A percentile compares a stretch with the other conserved stretches of the same genome.
Evolutionary conservation across 176 grass and related monocot species (phyloP).

Genomic region (Bonia amplexicaulis): DNA sequence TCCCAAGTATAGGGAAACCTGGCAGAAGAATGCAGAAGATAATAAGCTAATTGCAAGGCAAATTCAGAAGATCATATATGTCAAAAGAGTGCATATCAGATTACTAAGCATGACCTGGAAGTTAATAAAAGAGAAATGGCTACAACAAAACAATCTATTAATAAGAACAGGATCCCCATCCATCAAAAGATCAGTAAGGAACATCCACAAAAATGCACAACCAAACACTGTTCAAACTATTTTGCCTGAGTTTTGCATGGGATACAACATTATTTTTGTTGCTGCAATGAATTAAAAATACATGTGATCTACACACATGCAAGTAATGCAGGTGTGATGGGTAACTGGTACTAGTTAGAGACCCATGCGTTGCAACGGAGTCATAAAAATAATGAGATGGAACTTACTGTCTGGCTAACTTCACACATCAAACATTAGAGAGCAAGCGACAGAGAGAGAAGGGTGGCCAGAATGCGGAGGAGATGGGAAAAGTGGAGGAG

Average conservation of each 20-base stretch:
- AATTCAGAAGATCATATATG: slow-evolving; percentile 1
- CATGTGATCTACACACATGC: background rate
- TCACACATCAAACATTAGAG: no score
- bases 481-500: no score
- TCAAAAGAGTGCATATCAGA: background rate
- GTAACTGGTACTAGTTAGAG: background rate
- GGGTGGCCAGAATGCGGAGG: no score
- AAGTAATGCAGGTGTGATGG: background rate
- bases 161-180: background rate
- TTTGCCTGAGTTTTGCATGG: background rate
- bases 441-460: no score
- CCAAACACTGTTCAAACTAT: background rate
- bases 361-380: no score
- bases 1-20: slow-evolving; percentile 92
- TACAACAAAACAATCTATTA: background rate
- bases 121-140: background rate
- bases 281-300: background rate
- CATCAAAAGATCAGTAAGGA: slow-evolving; percentile 15
- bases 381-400: no score
- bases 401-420: no score
- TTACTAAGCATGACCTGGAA: background rate
- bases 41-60: background rate
- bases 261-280: background rate
- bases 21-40: slow-evolving; percentile 4
- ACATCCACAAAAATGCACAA: background rate